Base-by-base conservation (phyloP, 2,329 filamentous ascomycete species). In the Myriosclerotinia scirpicola region DNA sequence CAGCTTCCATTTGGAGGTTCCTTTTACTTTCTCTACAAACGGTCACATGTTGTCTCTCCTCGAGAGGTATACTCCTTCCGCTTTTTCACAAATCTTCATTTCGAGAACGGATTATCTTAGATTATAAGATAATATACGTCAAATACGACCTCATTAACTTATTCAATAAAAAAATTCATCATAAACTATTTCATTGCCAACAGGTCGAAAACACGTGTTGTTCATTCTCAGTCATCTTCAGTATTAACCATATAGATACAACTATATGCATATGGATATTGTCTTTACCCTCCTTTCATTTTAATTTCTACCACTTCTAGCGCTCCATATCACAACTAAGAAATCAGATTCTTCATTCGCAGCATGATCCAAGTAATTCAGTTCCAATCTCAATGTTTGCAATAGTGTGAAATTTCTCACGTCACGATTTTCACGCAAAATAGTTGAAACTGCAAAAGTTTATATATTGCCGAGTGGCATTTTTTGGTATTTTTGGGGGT, bases 401-500 rank as follows among this genome's bases (percentile, higher is more conserved):
- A 20, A 26, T 11, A 7, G 5, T 11, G 44, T 5, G 38, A 50
- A 26, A 5, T 17, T 50, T 26, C 12, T 17, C 14, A 34, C 20
- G 5, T 14, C 30, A 61, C 44, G 12, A 38, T 36, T 50, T 38
- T 26, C 12, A 22, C 20, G 5, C 46, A 20, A 20, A 26, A n/a
- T 6, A 40, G 20, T 50, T 30, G 44, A 26, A 61, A 15, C 50
- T 26, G 34, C 8, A 38, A 55, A 26, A 34, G 42, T 11, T 46
- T 52, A 34, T 48, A 42, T 64, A 54, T 69, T 68, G 66, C 62
- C 54, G 36, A 65, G 42, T 70, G 72, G 71, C 71, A 65, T 69
- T 69, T 66, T 71, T 60, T 59, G 65, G 44, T 1, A 48, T 68
- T 69, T 71, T 69, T 65, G 54, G 60, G 48, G 55, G 65, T 58